Evolutionary conservation across 2,329 filamentous ascomycete species (phyloP), one percentile per base, ranked within the genome.

Genomic region (Aspergillus ochraceoroseus): DNA sequence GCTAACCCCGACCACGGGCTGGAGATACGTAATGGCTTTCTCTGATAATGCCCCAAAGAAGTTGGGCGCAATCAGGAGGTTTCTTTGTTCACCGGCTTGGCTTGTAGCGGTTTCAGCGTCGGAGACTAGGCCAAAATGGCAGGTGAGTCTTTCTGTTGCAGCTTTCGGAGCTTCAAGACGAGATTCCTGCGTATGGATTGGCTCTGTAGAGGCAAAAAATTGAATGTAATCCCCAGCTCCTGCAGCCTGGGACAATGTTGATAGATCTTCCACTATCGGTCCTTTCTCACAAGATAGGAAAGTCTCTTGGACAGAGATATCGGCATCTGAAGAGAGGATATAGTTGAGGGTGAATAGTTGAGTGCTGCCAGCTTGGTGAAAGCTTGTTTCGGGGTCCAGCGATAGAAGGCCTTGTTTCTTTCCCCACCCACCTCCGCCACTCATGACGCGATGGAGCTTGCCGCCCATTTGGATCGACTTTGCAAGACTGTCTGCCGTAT

Each of bases 401-500:
- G 66, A 68, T 13, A 69, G 55, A 7, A 69, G 57, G 2, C 66
- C 66, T 38, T 66, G 63, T 46, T 68, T 69, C 49, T 69, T 68
- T n/a, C 66, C 66, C 66, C 66, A 69, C 44, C 66, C 66, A 27
- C 66, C 66, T 23, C 66, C 66, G 11, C 66, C 66, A 22, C 66
- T 68, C 54, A 68, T 59, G 17, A 69, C 64, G 32, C 62, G 64
- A 44, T 68, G 64, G 27, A 69, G 53, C 43, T 61, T 64, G 26
- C 62, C 62, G 9, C 66, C 64, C 12, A 48, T 48, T 4, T 44
- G 47, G 20, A 68, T 50, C 8, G 57, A 54, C 8, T 52, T 29
- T 22, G 46, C 41, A 20, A 67, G 34, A 36, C 53, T 41, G 29
- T 55, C 48, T 14, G 50, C 51, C 5, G 52, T 37, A 15, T 48